Conservation (phyloP, 2,329 filamentous ascomycete species). For the Phyllosticta citriasiana region DNA sequence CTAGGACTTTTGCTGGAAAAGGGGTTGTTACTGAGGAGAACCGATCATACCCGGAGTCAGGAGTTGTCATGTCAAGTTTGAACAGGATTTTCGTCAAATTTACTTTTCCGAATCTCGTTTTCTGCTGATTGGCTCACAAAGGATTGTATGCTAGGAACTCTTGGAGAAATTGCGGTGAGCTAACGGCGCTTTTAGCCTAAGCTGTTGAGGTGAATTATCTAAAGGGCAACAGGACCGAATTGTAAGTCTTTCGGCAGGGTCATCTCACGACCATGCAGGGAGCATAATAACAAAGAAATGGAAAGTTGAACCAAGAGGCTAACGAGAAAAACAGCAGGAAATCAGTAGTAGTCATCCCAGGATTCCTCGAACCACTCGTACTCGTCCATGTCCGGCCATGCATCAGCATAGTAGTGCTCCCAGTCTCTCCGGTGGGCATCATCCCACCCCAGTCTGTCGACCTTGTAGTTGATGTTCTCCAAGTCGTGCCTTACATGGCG, state of each 20-base stretch:
- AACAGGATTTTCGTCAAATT: background rate
- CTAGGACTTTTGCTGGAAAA: background rate
- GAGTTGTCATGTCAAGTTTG: background rate
- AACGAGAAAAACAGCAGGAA: background rate
- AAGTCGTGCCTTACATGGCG: background rate
- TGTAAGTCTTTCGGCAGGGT: background rate
- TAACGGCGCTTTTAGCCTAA: too few species aligned
- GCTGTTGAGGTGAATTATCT: too few species aligned
- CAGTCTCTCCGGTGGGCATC: background rate
- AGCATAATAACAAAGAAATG: too few species aligned
- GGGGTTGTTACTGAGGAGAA: background rate
- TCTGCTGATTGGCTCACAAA: background rate
- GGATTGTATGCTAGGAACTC: too few species aligned
- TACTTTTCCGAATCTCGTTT: background rate
- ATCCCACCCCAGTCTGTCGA: background rate
- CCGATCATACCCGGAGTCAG: background rate
- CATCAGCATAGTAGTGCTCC: background rate
- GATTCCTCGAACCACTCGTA: conserved; percentile 1
- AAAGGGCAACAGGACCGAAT: too few species aligned
- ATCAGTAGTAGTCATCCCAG: conserved; percentile 6
- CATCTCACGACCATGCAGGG: too few species aligned
- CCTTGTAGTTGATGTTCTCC: background rate
- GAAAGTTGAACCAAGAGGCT: background rate
- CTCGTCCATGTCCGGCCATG: background rate
- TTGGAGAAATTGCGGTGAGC: too few species aligned